Base-by-base conservation (phyloP, 2,329 filamentous ascomycete species). In the Pseudogymnoascus sp. region DNA sequence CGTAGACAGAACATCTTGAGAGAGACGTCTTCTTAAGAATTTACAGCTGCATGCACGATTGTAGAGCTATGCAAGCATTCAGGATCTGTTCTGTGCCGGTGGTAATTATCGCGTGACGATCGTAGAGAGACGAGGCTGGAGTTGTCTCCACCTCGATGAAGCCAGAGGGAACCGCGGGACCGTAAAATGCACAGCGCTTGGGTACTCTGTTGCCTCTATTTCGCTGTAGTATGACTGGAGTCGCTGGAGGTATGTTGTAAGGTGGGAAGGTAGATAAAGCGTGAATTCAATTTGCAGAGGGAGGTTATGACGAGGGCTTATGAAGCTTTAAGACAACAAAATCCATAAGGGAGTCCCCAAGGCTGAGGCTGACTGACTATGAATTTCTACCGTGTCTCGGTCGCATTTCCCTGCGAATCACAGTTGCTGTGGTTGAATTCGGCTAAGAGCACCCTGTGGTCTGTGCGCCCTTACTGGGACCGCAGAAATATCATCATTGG, bases 1-100 rank as follows among this genome's bases (percentile, higher is more conserved):
- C 83, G 75, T 59, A 86, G 74, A 70, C 84, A 86, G 67, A 86
- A 86, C 84, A 86, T 86, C 62, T 64, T 71, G 62, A 60, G 9
- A 26, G 33, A 26, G 13, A 59, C 17, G 33, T 5, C 13, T 39
- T n/a, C 17, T 39, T 17, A 39, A 40, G 10, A n/a, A 2, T 17
- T 17, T 54, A 54, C 47, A 54, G 44, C 44, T 15, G 29, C 47
- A 50, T 50, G 44, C 26, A 39, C 13, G 35, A 37, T 21, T 58
- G 10, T 36, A 39, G 26, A n/a, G 57, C 24, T 59, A 59, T 26
- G 9, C 33, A 39, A 26, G 57, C 57, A 59, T 39, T 33, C 47
- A 54, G 29, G 6, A 15, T 21, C 47, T 35, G 47, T 54, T 54
- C 17, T 33, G 47, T 29, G 47, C 47, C 5, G 47, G 47, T 54